Evolutionary conservation across 2,329 filamentous ascomycete genomes (phyloP).

Genomic region (Davidsoniella eucalypti): DNA sequence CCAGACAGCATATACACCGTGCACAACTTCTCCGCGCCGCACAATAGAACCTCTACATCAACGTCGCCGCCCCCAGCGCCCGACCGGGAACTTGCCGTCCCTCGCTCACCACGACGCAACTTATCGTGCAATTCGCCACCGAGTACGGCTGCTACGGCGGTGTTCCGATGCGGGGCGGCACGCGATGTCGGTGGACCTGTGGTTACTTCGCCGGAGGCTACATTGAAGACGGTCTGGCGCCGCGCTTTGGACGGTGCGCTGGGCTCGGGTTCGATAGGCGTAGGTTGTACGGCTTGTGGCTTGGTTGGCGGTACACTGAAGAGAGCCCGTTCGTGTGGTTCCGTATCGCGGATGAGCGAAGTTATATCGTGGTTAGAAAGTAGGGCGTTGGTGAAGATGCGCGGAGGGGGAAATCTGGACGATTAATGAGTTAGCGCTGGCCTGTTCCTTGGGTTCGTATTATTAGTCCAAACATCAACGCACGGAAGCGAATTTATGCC

Average conservation of each 20-base stretch:
- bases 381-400: slow-evolving; percentile 87
- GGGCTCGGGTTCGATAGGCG: slow-evolving; percentile 20
- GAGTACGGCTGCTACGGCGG: slow-evolving; percentile 76
- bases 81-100: slow-evolving; percentile 19
- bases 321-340: slow-evolving; percentile 81
- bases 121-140: slow-evolving; percentile 74
- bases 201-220: slow-evolving; percentile 44
- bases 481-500: slow-evolving; percentile 62
- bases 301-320: slow-evolving; percentile 64
- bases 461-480: slow-evolving; percentile 16
- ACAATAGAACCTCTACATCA: slow-evolving; percentile 70
- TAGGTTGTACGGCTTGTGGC: slow-evolving; percentile 27
- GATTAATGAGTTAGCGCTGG: slow-evolving; percentile 2
- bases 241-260: slow-evolving; percentile 25
- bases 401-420: slow-evolving; percentile 68
- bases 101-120: slow-evolving; percentile 41
- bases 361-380: slow-evolving; percentile 85
- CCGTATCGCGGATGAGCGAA: slow-evolving; percentile 82
- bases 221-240: slow-evolving; percentile 50
- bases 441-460: slow-evolving; percentile 4
- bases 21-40: slow-evolving; percentile 79
- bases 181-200: slow-evolving; percentile 33
- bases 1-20: slow-evolving; percentile 73
- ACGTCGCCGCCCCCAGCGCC: slow-evolving; percentile 46
- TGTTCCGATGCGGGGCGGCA: slow-evolving; percentile 47